These are phyloP conservation scores for Exserohilum rostratum DNA, from an alignment of 2,329 filamentous ascomycete genomes.

Conservation along the genomic window DNA sequence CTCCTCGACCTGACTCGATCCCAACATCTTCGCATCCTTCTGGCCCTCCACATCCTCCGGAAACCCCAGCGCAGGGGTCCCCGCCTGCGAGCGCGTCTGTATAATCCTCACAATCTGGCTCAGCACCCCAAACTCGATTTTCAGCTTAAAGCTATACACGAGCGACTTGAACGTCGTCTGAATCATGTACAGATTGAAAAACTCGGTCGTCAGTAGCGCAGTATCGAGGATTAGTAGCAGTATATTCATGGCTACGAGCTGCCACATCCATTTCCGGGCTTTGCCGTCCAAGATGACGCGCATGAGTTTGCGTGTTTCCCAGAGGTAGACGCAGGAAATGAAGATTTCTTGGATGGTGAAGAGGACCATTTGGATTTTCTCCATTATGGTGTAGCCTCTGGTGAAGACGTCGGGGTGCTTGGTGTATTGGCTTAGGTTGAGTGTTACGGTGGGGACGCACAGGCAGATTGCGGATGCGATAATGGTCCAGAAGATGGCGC, in stretches of 20 bases:
- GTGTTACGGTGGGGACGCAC: slow-evolving; percentile 58
- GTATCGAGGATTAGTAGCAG: slow-evolving; percentile 20
- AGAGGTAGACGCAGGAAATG: slow-evolving; percentile 55
- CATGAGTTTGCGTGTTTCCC: slow-evolving; percentile 48
- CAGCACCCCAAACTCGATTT: slow-evolving; percentile 60
- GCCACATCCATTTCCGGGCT: slow-evolving; percentile 19
- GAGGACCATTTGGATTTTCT: slow-evolving; percentile 48
- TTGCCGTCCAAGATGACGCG: slow-evolving; percentile 14
- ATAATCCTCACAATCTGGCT: slow-evolving; percentile 30
- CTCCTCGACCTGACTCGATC: neutral
- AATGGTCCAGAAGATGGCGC: slow-evolving; percentile 61
- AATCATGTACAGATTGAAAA: slow-evolving; percentile 23
- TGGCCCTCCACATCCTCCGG: neutral
- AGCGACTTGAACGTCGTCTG: slow-evolving; percentile 43
- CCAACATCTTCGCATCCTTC: neutral
- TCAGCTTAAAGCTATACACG: slow-evolving; percentile 53
- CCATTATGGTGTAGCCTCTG: slow-evolving; percentile 32
- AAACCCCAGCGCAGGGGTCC: neutral
- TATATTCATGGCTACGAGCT: slow-evolving; percentile 22
- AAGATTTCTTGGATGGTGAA: slow-evolving; percentile 48
- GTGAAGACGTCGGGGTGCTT: slow-evolving; percentile 12
- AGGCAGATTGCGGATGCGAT: slow-evolving; percentile 35
- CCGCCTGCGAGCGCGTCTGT: neutral
- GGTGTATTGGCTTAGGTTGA: slow-evolving; percentile 31
- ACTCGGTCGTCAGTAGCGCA: slow-evolving; percentile 18